Percentiles rank a stretch among this genome's conserved stretches.
Conservation (phyloP, 441 rosid species). For the Pelargonium australe region DNA sequence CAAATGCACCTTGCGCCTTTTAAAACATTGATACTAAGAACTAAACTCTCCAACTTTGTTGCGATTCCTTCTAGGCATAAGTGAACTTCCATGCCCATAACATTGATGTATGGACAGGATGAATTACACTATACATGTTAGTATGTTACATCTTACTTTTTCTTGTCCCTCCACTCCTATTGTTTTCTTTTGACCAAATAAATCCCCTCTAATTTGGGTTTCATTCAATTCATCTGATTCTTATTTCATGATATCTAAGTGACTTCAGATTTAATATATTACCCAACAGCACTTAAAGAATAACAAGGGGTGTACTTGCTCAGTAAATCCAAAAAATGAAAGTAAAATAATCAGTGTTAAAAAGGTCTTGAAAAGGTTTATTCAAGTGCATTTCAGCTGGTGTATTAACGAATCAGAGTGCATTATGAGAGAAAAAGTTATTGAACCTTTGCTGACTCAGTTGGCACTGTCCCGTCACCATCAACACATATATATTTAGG, state of each 20-base stretch:
- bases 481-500: constrained; percentile 74
- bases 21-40: too few relatives aligned
- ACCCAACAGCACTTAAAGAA: not conserved
- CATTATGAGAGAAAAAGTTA: not conserved
- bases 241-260: not conserved
- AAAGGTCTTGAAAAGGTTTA: not conserved
- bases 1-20: too few relatives aligned
- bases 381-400: not conserved
- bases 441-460: constrained; percentile 82
- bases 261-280: not conserved
- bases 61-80: too few relatives aligned
- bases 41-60: too few relatives aligned
- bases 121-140: not conserved
- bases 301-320: not conserved
- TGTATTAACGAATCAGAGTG: constrained; percentile 9
- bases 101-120: not conserved
- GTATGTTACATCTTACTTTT: not conserved
- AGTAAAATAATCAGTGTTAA: too few relatives aligned
- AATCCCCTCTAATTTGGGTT: not conserved
- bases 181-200: not conserved
- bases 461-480: constrained; percentile 95
- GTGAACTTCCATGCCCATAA: not conserved
- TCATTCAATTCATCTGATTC: not conserved
- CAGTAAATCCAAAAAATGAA: not conserved
- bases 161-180: not conserved